A percentile compares a stretch with the other conserved stretches of the same genome.
These are phyloP conservation scores for Carnegiea gigantea DNA, from an alignment of 179 eudicot species.

Conservation along the genomic window DNA sequence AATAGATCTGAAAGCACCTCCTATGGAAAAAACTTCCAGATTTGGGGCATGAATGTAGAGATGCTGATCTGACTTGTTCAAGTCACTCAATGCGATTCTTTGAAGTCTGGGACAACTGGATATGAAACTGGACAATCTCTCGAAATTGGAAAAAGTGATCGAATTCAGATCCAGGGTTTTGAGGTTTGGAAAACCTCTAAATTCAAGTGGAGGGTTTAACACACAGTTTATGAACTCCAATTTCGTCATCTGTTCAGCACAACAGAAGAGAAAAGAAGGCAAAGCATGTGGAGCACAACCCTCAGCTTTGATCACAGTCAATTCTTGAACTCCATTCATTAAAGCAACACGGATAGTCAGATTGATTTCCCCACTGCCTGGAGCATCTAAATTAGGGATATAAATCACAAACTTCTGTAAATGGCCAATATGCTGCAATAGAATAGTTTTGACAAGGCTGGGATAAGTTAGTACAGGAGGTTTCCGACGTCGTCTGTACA, in stretches of 20 bases:
- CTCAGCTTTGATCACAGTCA: background rate
- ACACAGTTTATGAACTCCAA: background rate
- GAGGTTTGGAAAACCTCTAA: background rate
- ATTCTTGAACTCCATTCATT: background rate
- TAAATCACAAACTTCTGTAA: background rate
- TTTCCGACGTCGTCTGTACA: background rate
- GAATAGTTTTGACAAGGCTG: background rate
- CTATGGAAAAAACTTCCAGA: background rate
- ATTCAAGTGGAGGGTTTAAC: background rate
- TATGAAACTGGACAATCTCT: background rate
- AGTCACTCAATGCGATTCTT: background rate
- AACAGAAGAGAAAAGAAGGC: conserved; percentile 1
- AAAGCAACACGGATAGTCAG: background rate
- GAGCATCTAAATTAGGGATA: background rate
- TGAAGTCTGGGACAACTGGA: conserved; percentile 1
- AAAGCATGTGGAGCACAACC: background rate
- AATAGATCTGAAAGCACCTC: background rate
- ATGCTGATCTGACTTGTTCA: background rate
- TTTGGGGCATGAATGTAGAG: background rate
- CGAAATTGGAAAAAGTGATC: background rate
- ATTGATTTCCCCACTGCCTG: background rate
- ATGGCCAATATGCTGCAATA: background rate
- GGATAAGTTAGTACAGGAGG: background rate
- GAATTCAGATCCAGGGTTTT: background rate
- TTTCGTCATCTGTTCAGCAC: background rate